Percentiles rank a stretch among this genome's conserved stretches.
Evolutionary conservation across 2,329 filamentous ascomycete genomes (phyloP).

Genomic region (Alternaria angustiovoidea): DNA sequence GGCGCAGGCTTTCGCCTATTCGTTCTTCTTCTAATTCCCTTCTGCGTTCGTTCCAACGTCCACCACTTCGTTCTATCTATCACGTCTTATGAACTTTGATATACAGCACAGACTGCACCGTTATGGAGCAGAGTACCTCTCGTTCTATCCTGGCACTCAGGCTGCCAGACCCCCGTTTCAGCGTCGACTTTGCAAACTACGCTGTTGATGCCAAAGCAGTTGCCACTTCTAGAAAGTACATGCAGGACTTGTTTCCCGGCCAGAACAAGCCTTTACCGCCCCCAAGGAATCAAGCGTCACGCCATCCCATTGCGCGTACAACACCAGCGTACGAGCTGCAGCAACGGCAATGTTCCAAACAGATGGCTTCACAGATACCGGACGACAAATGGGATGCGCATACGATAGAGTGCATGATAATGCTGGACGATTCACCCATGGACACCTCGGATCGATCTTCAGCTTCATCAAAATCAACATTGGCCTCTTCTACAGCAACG

Average conservation of each 20-base stretch:
- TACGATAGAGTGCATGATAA: constrained; percentile 10
- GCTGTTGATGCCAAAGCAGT: constrained; percentile 8
- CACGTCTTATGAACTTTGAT: neutral
- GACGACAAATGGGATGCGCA: constrained; percentile 3
- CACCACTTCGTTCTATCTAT: neutral
- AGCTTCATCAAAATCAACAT: constrained; percentile 17
- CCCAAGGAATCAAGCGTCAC: neutral
- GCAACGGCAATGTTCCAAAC: neutral
- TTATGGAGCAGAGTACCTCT: constrained; percentile 25
- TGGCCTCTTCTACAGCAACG: constrained; percentile 19
- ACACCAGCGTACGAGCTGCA: neutral
- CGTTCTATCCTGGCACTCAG: constrained; percentile 28
- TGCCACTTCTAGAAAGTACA: constrained; percentile 13
- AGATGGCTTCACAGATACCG: neutral
- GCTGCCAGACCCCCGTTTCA: constrained; percentile 34
- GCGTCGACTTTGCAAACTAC: constrained; percentile 32
- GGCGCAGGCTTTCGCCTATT: constrained; percentile 2
- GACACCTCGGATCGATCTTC: neutral
- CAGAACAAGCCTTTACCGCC: constrained; percentile 16
- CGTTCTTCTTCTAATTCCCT: neutral
- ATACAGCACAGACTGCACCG: constrained; percentile 2
- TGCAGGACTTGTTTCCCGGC: constrained; percentile 10
- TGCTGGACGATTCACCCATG: constrained; percentile 6
- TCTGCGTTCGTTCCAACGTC: neutral
- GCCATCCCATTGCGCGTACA: neutral